A percentile compares a stretch with the other conserved stretches of the same genome.
Evolutionary conservation across 441 rosid genomes (phyloP).

Genomic region (Arabidopsis lyrata): DNA sequence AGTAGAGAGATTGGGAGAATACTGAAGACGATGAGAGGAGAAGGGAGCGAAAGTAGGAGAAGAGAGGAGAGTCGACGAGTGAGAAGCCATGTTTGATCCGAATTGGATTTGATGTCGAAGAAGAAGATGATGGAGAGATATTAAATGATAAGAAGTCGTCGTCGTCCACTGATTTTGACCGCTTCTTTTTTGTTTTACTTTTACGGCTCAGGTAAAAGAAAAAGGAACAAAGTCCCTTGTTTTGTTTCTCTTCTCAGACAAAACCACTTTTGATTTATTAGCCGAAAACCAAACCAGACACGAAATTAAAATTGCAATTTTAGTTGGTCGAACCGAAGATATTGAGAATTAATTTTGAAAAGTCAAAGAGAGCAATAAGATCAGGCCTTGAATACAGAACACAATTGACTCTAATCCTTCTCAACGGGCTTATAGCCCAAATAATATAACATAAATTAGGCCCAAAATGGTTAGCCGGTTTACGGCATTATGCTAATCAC

Average conservation of each 20-base stretch:
- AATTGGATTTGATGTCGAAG: conserved; percentile 28
- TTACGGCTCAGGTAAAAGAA: not conserved
- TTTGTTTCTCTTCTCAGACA: not conserved
- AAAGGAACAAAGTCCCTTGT: not conserved
- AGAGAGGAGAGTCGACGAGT: conserved; percentile 41
- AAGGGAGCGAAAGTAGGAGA: conserved; percentile 28
- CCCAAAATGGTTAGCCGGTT: not conserved
- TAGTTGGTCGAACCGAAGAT: not conserved
- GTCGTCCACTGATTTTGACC: conserved; percentile 42
- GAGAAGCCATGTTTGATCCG: conserved; percentile 42
- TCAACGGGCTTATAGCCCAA: not conserved
- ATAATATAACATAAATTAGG: not conserved
- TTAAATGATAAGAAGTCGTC: conserved; percentile 42
- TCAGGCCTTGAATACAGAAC: not conserved
- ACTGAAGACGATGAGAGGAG: conserved; percentile 33
- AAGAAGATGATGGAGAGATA: conserved; percentile 15
- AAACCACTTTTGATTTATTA: not conserved
- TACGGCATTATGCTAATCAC: too few species aligned
- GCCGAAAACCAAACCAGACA: not conserved
- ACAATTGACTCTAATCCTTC: not conserved
- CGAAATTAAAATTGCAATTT: not conserved
- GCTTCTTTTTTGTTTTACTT: not conserved
- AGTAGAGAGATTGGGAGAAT: conserved; percentile 26
- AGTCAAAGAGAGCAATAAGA: not conserved
- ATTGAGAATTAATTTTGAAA: not conserved